Evolutionary conservation across 345 rosid species (phyloP).

Genomic region (Psidium guajava): DNA sequence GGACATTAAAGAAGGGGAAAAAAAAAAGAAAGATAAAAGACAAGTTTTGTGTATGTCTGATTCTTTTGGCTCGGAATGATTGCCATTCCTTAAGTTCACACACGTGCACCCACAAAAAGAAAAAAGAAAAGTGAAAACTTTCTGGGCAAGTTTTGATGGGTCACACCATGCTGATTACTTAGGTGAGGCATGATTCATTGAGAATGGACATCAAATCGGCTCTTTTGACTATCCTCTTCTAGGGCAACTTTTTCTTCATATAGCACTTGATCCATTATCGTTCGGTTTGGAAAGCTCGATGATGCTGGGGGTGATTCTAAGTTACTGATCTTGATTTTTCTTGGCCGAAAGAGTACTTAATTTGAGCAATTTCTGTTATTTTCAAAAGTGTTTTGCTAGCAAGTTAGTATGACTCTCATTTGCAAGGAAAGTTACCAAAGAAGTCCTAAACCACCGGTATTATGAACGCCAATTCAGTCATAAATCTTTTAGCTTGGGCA

Average conservation of each 20-base stretch:
- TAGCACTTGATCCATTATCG: background rate
- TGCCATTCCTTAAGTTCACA: background rate
- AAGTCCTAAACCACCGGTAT: no score
- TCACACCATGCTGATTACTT: background rate
- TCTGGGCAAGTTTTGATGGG: background rate
- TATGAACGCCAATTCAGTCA: no score
- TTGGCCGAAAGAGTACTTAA: no score
- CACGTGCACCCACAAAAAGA: background rate
- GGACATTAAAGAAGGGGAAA: background rate
- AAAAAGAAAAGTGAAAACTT: background rate
- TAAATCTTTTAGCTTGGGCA: no score
- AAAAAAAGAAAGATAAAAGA: background rate
- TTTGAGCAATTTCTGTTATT: no score
- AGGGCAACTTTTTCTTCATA: background rate
- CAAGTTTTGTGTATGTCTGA: background rate
- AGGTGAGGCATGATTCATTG: background rate
- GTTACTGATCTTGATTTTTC: no score
- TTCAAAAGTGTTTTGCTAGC: no score
- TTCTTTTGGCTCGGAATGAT: background rate
- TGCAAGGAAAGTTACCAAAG: no score
- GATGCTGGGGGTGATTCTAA: no score
- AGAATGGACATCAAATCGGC: background rate
- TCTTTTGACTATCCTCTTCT: background rate
- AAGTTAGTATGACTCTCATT: no score
- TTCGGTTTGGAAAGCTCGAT: background rate